These are phyloP conservation scores for Metschnikowia matae DNA, from an alignment of 805 yeast species.

Conservation along the genomic window DNA sequence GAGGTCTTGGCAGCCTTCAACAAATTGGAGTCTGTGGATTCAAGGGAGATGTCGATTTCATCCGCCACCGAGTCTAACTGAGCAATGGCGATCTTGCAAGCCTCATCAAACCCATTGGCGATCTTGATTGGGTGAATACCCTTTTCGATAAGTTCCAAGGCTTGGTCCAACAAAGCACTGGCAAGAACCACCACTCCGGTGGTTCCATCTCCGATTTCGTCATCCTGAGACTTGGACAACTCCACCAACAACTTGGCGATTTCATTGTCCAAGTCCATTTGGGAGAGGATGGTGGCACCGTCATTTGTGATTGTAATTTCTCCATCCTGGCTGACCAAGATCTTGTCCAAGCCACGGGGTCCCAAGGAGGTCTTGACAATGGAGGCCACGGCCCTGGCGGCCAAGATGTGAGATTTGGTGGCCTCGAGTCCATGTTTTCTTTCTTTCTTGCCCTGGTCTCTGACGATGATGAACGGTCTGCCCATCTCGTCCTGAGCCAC, in stretches of 20 bases:
- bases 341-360: conserved; percentile 98
- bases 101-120: conserved; percentile 96
- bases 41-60: conserved; percentile 48
- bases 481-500: conserved; percentile 99
- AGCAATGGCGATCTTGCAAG: conserved; percentile 83
- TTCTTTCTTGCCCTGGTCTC: conserved; percentile 78
- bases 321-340: conserved; percentile 91
- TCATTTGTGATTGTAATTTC: conserved; percentile 97
- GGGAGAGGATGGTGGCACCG: conserved; percentile 94
- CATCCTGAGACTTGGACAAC: conserved; percentile 91
- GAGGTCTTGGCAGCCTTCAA: conserved; percentile 93
- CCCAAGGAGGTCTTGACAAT: conserved; percentile 91
- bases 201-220: conserved; percentile 98
- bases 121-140: conserved; percentile 97
- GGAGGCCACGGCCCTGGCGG: conserved; percentile 91
- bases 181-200: conserved; percentile 98
- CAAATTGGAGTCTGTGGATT: conserved; percentile 51
- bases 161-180: conserved; percentile 90
- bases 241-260: conserved; percentile 95
- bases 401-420: conserved; percentile 78
- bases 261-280: conserved; percentile 94
- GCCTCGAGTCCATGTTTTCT: conserved; percentile 49
- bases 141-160: conserved; percentile 87
- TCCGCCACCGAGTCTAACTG: conserved; percentile 76
- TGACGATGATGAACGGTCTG: conserved; percentile 94